Evolutionary conservation across 352 stramenopile genomes (phyloP).

Genomic region (Pythium brassicae): DNA sequence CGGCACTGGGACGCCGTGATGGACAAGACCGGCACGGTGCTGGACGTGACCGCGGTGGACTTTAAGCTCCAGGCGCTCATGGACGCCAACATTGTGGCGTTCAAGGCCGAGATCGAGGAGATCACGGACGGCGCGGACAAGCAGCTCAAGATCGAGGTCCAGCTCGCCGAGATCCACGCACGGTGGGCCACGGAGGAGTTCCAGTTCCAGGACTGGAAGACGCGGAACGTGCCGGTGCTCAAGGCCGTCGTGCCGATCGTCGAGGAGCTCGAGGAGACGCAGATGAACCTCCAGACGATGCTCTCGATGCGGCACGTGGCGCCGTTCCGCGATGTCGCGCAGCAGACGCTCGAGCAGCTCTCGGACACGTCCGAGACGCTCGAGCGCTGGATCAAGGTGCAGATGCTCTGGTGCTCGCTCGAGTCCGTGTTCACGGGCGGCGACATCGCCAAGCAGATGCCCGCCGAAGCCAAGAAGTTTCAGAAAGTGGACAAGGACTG

Average conservation of each 20-base stretch:
- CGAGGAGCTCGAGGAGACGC: slow-evolving; percentile 96
- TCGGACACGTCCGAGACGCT: slow-evolving; percentile 97
- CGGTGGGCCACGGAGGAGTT: slow-evolving; percentile 95
- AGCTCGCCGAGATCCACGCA: slow-evolving; percentile 92
- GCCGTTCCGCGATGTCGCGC: slow-evolving; percentile 95
- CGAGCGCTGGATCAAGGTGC: slow-evolving; percentile 97
- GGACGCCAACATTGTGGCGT: slow-evolving; percentile 90
- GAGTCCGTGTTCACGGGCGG: slow-evolving; percentile 98
- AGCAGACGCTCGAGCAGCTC: slow-evolving; percentile 92
- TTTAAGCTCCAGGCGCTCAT: slow-evolving; percentile 96
- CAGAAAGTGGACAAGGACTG: slow-evolving; percentile 98
- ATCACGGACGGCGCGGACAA: slow-evolving; percentile 97
- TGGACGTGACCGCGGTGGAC: slow-evolving; percentile 92
- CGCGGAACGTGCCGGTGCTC: slow-evolving; percentile 92
- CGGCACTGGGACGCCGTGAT: slow-evolving; percentile 98
- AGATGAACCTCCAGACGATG: slow-evolving; percentile 99
- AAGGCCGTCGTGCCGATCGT: slow-evolving; percentile 95
- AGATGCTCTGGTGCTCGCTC: slow-evolving; percentile 98
- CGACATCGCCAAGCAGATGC: slow-evolving; percentile 99
- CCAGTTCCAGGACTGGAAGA: slow-evolving; percentile 94
- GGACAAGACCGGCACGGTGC: slow-evolving; percentile 89
- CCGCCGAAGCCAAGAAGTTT: slow-evolving; percentile 98
- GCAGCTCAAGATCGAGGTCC: slow-evolving; percentile 96
- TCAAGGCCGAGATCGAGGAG: slow-evolving; percentile 96
- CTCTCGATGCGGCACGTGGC: slow-evolving; percentile 96